phyloP scores from a whole-genome alignment of 2,329 filamentous ascomycete genomes.

The Aspergillus fumigatiaffinis region DNA sequence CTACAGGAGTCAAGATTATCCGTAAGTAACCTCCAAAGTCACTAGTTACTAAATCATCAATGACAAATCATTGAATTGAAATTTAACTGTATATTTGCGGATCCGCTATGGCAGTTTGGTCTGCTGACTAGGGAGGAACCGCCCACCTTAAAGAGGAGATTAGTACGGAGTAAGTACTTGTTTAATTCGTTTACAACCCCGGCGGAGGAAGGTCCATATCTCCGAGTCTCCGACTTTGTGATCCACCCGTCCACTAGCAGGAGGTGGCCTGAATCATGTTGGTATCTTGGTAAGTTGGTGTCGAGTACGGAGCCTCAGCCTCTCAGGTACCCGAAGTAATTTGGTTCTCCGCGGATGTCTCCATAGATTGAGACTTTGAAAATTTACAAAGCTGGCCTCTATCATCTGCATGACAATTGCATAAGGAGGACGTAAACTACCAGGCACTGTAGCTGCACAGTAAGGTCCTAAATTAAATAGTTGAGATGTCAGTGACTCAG shows the following conservation, averaged over 20 bases:
- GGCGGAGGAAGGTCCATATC: neutral
- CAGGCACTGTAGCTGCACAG: neutral
- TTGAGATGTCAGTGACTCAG: neutral
- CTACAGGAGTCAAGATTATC: neutral
- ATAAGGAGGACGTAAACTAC: neutral
- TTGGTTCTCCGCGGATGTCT: neutral
- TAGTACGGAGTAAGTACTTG: neutral
- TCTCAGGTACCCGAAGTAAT: neutral
- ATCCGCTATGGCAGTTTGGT: neutral
- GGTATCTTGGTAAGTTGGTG: neutral
- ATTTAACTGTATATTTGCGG: neutral
- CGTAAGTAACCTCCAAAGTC: too few species aligned
- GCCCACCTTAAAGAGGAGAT: neutral
- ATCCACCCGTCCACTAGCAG: neutral
- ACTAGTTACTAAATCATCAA: neutral
- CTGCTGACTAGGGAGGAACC: neutral
- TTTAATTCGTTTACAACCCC: neutral
- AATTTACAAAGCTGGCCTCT: neutral
- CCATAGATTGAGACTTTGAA: neutral
- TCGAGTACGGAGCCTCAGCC: neutral
- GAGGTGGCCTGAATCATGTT: neutral
- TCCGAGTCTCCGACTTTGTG: neutral
- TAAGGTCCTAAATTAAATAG: neutral
- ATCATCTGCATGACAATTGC: neutral
- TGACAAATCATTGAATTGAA: neutral